Evolutionary conservation across 2,329 filamentous ascomycete genomes (phyloP).

Genomic region (Fusarium mexicanum): DNA sequence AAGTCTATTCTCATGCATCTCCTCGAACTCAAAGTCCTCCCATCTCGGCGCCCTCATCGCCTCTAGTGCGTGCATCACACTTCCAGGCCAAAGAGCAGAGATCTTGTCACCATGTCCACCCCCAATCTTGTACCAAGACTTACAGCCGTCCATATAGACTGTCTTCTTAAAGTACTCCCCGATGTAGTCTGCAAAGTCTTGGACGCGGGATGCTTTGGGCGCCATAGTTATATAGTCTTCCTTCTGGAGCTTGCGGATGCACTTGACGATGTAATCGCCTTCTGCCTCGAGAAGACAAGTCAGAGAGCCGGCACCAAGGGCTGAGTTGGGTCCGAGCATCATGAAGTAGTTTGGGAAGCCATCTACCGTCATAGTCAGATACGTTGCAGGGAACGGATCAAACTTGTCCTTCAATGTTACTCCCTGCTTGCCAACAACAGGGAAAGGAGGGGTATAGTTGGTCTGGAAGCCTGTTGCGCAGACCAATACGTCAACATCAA

Average conservation of each 20-base stretch:
- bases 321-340: background rate
- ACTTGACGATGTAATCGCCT: background rate
- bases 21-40: slow-evolving; percentile 4
- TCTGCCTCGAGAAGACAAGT: background rate
- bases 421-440: background rate
- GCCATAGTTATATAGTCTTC: background rate
- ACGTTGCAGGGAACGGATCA: background rate
- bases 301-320: background rate
- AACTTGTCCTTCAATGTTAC: background rate
- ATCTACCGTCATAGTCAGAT: background rate
- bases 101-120: background rate
- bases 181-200: background rate
- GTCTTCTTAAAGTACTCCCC: background rate
- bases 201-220: background rate
- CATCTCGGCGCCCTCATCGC: background rate
- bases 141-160: background rate
- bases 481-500: background rate
- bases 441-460: background rate
- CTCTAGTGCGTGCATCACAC: slow-evolving; percentile 1
- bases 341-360: background rate
- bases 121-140: background rate
- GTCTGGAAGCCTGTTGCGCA: background rate
- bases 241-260: background rate
- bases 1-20: background rate
- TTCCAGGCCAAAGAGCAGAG: background rate